Evolutionary conservation across 148 eudicot genomes (phyloP), one percentile per base, ranked within the genome.

Genomic region (Cornus suecica): DNA sequence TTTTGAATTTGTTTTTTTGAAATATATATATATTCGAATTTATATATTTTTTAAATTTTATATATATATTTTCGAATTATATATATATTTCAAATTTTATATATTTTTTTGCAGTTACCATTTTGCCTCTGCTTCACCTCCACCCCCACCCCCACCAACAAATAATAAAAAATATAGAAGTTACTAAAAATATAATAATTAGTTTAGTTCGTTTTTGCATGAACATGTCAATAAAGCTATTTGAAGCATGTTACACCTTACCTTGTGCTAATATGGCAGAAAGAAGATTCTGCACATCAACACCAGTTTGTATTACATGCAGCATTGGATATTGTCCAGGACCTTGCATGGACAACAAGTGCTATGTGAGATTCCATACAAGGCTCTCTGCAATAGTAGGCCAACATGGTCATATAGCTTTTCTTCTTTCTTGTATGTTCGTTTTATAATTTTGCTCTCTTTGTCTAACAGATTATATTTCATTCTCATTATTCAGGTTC

Each of bases 291-390:
- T 76, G 94, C 94, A 66, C 97, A 91, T 31, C 92, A 89, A 84
- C 98, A 94, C 87, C 98, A 92, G 76, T 94, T 94, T 79, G 90
- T 94, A 74, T 77, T 94, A 66, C 97, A 94, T 79, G 97, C 97
- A 32, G 95, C 98, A 42, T 82, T 94, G 81, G 97, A 92, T 85
- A 89, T 94, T 81, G 95, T 94, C 81, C 97, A 94, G 84, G 98
- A 94, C 83, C 90, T 88, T 66, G 99, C 99, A 18, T 95, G 99
- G 99, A 90, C 97, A 76, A 96, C 98, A 16, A 93, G 99, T 88
- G 99, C 99, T 41, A 96, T 96, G 98, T 95, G 81, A 90, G 96
- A 68, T 76, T 64, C 63, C 28, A 29, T 72, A 54, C 6, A 54
- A 45, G 18, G 65, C n/a, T 41, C 61, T 68, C n/a, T 66, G 7